Evolutionary conservation across 2,329 filamentous ascomycete genomes (phyloP), one percentile per base, ranked within the genome.

Genomic region (Sclerotinia subarctica): DNA sequence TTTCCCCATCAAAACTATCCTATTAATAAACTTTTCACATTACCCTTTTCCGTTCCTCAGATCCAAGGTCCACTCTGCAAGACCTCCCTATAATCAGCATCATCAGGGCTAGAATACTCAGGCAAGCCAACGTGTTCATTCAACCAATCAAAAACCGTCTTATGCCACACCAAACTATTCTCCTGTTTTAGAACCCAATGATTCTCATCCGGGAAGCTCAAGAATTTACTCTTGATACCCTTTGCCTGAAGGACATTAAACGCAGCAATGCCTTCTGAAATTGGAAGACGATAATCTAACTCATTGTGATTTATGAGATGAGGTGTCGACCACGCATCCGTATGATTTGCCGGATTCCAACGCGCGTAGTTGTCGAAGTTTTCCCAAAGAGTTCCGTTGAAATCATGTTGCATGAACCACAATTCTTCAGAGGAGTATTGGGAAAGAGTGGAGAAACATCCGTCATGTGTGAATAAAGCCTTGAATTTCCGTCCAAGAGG

Each of bases 261-360:
- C 8, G 85, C 84, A 0, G 82, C 82, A 51, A 89, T 75, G 0
- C 94, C 82, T 85, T 97, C 93, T 0, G 90, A 88, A 63, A 97
- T 88, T 1, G 92, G 89, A 38, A 97, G 81, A 19, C 94, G 86
- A 77, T 96, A 97, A 78, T 97, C 94, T 35, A 94, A 83, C 73
- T 94, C 91, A 75, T 87, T 93, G 79, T 97, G 94, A 67, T 97
- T 92, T 69, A 94, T 87, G 70, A 97, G 82, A 78, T 94, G 89
- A 1, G 94, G 94, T 1, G 93, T 97, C 1, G 85, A 81, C 93
- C 94, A 97, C 72, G 94, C 84, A 46, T 83, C 79, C 53, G 86
- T 83, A 66, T 83, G 81, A 64, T 81, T 80, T 1, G 88, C 82
- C 0, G 89, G 90, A 75, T 92, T 89, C 86, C 86, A 92, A 71